Percentiles rank a stretch among this genome's conserved stretches.
These are phyloP conservation scores for Capsella rubella DNA, from an alignment of 441 rosid genomes.

Conservation along the genomic window DNA sequence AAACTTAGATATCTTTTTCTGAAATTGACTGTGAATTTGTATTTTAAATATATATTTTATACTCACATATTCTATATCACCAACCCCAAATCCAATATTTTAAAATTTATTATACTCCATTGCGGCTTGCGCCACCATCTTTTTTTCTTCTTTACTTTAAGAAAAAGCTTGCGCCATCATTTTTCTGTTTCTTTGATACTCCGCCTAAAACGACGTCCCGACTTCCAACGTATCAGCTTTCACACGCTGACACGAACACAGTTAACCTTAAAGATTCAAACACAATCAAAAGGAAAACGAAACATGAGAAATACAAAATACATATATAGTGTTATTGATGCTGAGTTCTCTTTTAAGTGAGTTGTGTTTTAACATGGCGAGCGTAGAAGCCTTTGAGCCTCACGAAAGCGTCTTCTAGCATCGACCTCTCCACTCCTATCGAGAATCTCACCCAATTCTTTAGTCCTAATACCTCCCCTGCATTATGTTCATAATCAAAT, in stretches of 20 bases:
- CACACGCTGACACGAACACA: neutral
- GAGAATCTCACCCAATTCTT: conserved; percentile 42
- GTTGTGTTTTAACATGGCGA: conserved; percentile 31
- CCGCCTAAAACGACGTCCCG: neutral
- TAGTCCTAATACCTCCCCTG: conserved; percentile 37
- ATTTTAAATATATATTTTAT: too few relatives aligned
- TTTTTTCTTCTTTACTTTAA: too few relatives aligned
- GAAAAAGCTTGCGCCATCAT: neutral
- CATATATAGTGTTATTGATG: neutral
- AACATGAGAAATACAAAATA: neutral
- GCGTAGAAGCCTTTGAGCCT: conserved; percentile 40
- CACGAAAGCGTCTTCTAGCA: conserved; percentile 37
- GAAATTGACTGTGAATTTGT: too few relatives aligned
- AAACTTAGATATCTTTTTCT: too few relatives aligned
- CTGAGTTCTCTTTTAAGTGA: neutral
- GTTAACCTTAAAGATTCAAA: neutral
- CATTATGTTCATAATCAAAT: conserved; percentile 12
- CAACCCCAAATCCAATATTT: too few relatives aligned
- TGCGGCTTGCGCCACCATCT: too few relatives aligned
- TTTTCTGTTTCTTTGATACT: neutral
- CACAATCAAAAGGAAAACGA: conserved; percentile 1
- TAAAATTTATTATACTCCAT: too few relatives aligned
- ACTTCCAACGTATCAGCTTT: neutral
- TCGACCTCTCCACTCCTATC: conserved; percentile 37
- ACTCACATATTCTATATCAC: too few relatives aligned